Evolutionary conservation across 768 basidiomycete genomes (phyloP), one percentile per base, ranked within the genome.

Genomic region (Termitomyces sp.): DNA sequence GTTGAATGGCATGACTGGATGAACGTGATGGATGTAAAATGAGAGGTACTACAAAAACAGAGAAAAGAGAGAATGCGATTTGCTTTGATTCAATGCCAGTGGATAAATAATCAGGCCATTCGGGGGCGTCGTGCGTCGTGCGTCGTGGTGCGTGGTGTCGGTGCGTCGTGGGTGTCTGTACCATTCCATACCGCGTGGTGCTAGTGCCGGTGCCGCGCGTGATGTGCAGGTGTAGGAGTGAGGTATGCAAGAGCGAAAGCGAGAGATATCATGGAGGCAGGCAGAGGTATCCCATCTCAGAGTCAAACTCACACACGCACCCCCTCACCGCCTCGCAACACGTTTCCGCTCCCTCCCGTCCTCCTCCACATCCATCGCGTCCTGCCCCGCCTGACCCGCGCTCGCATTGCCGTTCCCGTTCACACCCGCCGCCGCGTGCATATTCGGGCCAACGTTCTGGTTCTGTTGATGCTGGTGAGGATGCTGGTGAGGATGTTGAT

Each of bases 271-370:
- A 3, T 9, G 22, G 6, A 4, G 20, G 12, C 41, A 20, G 12
- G n/a, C n/a, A n/a, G n/a, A n/a, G n/a, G n/a, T n/a, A n/a, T n/a
- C n/a, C n/a, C n/a, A n/a, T n/a, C n/a, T n/a, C n/a, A n/a, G n/a
- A n/a, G n/a, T n/a, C n/a, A n/a, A n/a, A n/a, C n/a, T n/a, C n/a
- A n/a, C n/a, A n/a, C n/a, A n/a, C n/a, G n/a, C 3, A 1, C 41
- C 2, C 1, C 26, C 29, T 75, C 67, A 90, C 61, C 89, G 76
- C 64, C 89, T 77, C 10, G 87, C 78, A 34, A 88, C 79, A 48
- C 90, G 80, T 66, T 92, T 92, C 65, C 90, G 75, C 66, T 91
- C 89, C 55, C 88, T 78, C 2, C 79, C 79, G 15, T 88, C 88
- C 53, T 91, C 90, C 63, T 92, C 90, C 18, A 90, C 75, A 42